Percentiles rank a stretch among this genome's conserved stretches.
Conservation (phyloP, 441 rosid species). For the Pelargonium citronellum region DNA sequence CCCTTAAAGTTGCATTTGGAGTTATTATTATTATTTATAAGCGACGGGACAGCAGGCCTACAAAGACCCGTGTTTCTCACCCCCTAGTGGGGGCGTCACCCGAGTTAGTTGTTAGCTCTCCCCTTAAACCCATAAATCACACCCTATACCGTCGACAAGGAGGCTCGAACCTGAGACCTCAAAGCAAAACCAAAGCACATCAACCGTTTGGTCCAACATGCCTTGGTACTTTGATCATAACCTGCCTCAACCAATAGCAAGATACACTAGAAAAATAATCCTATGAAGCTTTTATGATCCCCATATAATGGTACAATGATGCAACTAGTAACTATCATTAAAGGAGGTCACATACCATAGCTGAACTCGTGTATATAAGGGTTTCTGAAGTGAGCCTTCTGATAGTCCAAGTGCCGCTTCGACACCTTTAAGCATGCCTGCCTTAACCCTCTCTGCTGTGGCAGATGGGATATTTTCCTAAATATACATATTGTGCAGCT, state of each 20-base stretch:
- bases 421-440: conserved; percentile 69
- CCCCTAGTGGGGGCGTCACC: too few species aligned
- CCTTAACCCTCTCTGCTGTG: conserved; percentile 64
- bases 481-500: background rate
- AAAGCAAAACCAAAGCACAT: too few species aligned
- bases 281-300: background rate
- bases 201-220: too few species aligned
- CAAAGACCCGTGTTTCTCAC: too few species aligned
- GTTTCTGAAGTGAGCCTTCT: conserved; percentile 54
- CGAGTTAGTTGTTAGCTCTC: too few species aligned
- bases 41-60: too few species aligned
- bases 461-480: conserved; percentile 79
- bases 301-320: conserved; percentile 1
- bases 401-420: conserved; percentile 69
- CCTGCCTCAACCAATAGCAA: background rate
- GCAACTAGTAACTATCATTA: background rate
- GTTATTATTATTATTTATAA: too few species aligned
- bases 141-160: too few species aligned
- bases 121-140: too few species aligned
- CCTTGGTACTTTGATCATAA: background rate
- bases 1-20: background rate
- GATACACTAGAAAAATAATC: background rate
- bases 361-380: conserved; percentile 53
- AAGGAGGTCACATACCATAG: conserved; percentile 48
- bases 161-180: too few species aligned